Conservation (phyloP, 2,329 filamentous ascomycete species). For the Penicillium hordei region DNA sequence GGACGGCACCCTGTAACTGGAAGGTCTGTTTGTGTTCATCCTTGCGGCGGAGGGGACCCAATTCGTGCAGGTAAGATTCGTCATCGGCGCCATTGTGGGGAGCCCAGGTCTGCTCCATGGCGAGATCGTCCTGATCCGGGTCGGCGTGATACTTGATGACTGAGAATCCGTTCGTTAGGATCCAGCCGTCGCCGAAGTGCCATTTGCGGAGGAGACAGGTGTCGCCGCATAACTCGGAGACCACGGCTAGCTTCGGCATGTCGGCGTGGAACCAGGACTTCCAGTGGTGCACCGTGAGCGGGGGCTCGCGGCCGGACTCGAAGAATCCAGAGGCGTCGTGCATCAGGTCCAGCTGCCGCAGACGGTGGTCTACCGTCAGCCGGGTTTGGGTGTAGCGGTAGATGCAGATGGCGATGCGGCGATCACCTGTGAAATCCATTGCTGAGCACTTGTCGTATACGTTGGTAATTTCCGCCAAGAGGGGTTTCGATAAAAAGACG, state of each 20-base stretch:
- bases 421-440: slow-evolving; percentile 53
- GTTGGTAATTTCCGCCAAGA: slow-evolving; percentile 51
- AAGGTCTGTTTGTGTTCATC: slow-evolving; percentile 55
- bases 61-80: slow-evolving; percentile 52
- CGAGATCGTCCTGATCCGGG: slow-evolving; percentile 47
- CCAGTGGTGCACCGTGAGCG: slow-evolving; percentile 63
- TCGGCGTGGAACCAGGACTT: slow-evolving; percentile 58
- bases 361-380: slow-evolving; percentile 56
- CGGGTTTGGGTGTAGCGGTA: slow-evolving; percentile 55
- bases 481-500: slow-evolving; percentile 57
- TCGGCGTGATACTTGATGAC: slow-evolving; percentile 52
- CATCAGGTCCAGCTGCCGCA: slow-evolving; percentile 59
- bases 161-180: slow-evolving; percentile 62
- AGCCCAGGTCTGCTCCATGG: slow-evolving; percentile 56
- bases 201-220: slow-evolving; percentile 59
- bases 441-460: slow-evolving; percentile 53
- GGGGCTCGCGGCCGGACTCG: slow-evolving; percentile 54
- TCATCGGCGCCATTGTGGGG: slow-evolving; percentile 45
- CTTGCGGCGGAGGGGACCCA: slow-evolving; percentile 52
- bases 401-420: slow-evolving; percentile 58
- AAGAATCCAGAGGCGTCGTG: slow-evolving; percentile 61
- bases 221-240: slow-evolving; percentile 56
- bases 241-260: slow-evolving; percentile 53
- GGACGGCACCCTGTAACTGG: slow-evolving; percentile 47
- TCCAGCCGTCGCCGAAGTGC: slow-evolving; percentile 46